These are phyloP conservation scores for Mantamonas sphyraenae DNA, from an alignment of 78 protist genomes.

Conservation along the genomic window DNA sequence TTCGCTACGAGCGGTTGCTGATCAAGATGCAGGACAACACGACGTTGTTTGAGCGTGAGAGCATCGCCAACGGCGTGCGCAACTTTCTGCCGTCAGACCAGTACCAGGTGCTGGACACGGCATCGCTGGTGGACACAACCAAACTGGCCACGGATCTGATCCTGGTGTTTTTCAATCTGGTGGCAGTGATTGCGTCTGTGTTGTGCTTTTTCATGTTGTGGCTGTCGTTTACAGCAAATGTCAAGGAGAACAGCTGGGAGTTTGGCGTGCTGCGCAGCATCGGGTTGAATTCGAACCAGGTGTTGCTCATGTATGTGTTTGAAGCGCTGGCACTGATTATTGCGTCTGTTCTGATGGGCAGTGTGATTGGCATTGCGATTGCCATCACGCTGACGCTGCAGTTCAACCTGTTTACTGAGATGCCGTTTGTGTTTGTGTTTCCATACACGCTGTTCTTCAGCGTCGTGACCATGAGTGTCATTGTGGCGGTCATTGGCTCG, in stretches of 20 bases:
- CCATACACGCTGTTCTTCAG: constrained; percentile 55
- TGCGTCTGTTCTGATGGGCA: constrained; percentile 32
- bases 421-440: constrained; percentile 76
- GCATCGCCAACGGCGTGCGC: constrained; percentile 40
- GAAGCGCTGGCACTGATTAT: constrained; percentile 51
- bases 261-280: constrained; percentile 81
- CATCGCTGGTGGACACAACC: background rate
- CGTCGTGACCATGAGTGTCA: constrained; percentile 39
- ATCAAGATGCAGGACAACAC: constrained; percentile 25
- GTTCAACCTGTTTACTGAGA: constrained; percentile 68
- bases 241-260: constrained; percentile 82
- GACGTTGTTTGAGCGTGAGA: too few relatives aligned
- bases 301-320: constrained; percentile 63
- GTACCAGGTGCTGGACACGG: background rate
- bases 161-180: constrained; percentile 31
- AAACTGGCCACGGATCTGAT: constrained; percentile 5
- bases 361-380: constrained; percentile 42
- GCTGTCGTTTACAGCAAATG: constrained; percentile 77
- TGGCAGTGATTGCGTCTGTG: constrained; percentile 41
- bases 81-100: constrained; percentile 12
- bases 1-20: constrained; percentile 20
- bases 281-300: constrained; percentile 39
- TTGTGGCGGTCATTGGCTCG: constrained; percentile 64
- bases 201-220: constrained; percentile 80
- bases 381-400: constrained; percentile 72